Conservation (phyloP, 768 basidiomycete genomes). For the Auricularia cornea region DNA sequence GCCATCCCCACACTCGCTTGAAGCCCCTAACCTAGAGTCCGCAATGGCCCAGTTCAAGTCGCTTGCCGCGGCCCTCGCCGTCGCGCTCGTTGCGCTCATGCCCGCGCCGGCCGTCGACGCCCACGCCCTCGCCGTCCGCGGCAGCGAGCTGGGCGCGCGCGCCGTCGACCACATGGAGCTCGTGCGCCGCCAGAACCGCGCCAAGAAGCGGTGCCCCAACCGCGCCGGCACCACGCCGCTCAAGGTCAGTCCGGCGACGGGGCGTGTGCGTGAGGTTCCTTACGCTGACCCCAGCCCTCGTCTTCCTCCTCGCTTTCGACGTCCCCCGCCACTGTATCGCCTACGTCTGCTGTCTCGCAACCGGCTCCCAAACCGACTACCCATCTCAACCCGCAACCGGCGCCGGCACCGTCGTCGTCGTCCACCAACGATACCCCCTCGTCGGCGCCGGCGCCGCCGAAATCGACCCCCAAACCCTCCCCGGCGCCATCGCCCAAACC, state of each 20-base stretch:
- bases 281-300: neutral
- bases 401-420: neutral
- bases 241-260: neutral
- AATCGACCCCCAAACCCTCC: neutral
- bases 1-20: neutral
- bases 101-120: neutral
- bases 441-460: neutral
- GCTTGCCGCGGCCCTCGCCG: neutral
- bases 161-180: neutral
- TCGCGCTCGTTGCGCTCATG: neutral
- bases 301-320: neutral
- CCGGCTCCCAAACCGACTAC: too few species aligned
- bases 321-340: neutral
- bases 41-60: neutral
- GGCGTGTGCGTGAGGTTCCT: neutral
- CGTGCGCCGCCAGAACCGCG: neutral
- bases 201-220: neutral
- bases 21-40: neutral
- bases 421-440: neutral
- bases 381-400: neutral
- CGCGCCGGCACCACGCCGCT: neutral
- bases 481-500: neutral
- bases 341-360: neutral
- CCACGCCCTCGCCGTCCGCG: neutral
- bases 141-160: neutral